Evolutionary conservation across 768 basidiomycete species (phyloP), one percentile per base, ranked within the genome.

Genomic region (Amanita muscaria): DNA sequence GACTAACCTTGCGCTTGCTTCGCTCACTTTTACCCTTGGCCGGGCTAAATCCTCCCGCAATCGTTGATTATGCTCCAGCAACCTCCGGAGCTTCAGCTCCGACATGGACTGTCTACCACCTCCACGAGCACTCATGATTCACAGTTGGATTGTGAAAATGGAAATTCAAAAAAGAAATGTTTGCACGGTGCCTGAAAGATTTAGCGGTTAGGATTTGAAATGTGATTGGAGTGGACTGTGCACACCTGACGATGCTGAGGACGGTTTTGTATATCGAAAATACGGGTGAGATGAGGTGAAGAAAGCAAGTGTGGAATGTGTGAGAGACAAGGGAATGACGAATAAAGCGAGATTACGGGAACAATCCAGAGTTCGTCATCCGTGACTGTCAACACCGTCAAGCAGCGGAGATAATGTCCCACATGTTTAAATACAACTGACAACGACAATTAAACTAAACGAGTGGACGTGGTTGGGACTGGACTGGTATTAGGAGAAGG

Each of bases 41-140:
- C 93, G 70, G 23, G 88, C 82, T 45, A 97, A 69, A 64, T 97
- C 93, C 59, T 96, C 93, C 54, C 84, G 69, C 55, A 96, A 67
- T 49, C 93, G 77, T 62, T 88, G 83, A 60, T 96, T 97, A 69
- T 97, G 92, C 64, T 97, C 93, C 27, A 88, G 83, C 57, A 97
- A 71, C 34, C 93, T 78, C 19, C 93, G 78, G 47, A 96, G 85
- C 76, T 96, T 96, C 63, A 97, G 86, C 73, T 97, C 93, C 37
- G 88, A 88, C 91, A 97, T 94, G 52, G 88, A 88, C 69, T 92
- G 91, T 49, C 78, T 68, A 41, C 76, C 75, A 58, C 81, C 72
- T 52, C 70, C 59, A 53, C 80, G 73, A 57, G 70, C 68, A 53
- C 74, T 79, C 80, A 82, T 82, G 55, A 22, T 46, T 7, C 23